Percentiles rank a stretch among this genome's conserved stretches.
phyloP scores from a whole-genome alignment of 2,329 filamentous ascomycete species.

The Amylocarpus encephaloides region DNA sequence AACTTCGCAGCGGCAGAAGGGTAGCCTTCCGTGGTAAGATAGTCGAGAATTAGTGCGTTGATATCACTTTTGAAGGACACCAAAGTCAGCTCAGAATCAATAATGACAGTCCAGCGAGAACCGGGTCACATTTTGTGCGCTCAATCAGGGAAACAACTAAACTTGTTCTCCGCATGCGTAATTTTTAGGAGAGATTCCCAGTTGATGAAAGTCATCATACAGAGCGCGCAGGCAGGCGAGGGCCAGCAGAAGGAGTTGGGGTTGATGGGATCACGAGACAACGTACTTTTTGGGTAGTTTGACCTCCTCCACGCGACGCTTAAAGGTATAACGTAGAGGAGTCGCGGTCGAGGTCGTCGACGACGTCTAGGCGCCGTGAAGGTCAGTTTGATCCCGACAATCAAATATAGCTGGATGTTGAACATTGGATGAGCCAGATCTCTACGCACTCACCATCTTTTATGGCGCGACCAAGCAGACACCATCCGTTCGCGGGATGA shows the following conservation, averaged over 20 bases:
- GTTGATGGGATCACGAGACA: background rate
- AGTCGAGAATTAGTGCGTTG: conserved; percentile 92
- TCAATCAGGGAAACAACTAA: conserved; percentile 70
- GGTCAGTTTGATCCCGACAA: conserved; percentile 10
- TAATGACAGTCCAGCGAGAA: background rate
- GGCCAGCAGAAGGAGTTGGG: conserved; percentile 5
- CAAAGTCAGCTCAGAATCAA: conserved; percentile 18
- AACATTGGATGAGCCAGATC: background rate
- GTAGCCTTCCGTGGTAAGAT: conserved; percentile 93
- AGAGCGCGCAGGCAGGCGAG: conserved; percentile 28
- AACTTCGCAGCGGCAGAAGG: conserved; percentile 89
- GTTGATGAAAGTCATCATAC: conserved; percentile 79
- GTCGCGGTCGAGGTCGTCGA: conserved; percentile 58
- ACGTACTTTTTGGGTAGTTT: conserved; percentile 87
- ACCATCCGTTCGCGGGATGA: conserved; percentile 19
- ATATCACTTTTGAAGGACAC: conserved; percentile 63
- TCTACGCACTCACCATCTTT: conserved; percentile 26
- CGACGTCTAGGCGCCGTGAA: conserved; percentile 23
- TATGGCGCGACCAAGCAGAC: conserved; percentile 11
- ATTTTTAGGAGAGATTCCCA: conserved; percentile 99
- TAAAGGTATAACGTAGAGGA: conserved; percentile 55
- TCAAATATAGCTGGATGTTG: background rate
- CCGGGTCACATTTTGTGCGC: conserved; percentile 16
- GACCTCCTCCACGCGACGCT: conserved; percentile 73
- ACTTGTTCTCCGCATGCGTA: conserved; percentile 77